Evolutionary conservation across 139 green algal genomes (phyloP).

Genomic region (Micractinium sp.): DNA sequence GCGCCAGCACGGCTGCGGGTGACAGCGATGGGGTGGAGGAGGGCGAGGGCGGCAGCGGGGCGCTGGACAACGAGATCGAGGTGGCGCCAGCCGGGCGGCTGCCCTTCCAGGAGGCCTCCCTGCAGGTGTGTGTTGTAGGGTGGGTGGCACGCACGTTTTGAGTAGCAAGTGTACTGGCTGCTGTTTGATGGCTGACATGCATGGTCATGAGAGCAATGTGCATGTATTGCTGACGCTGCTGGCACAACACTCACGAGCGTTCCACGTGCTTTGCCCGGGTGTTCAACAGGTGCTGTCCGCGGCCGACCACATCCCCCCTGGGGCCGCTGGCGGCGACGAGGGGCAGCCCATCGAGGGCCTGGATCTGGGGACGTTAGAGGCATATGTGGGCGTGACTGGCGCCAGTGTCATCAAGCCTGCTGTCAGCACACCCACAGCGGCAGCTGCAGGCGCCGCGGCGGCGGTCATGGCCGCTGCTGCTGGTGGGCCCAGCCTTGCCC

Average conservation of each 20-base stretch:
- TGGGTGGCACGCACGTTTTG: neutral
- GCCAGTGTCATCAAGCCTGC: constrained; percentile 32
- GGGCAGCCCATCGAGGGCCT: constrained; percentile 40
- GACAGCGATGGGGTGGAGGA: neutral
- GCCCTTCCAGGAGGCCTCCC: constrained; percentile 50
- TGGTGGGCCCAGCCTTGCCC: neutral
- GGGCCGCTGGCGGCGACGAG: constrained; percentile 5
- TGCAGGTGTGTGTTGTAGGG: constrained; percentile 4
- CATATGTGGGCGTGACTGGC: constrained; percentile 44
- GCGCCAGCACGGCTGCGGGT: neutral
- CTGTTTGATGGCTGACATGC: neutral
- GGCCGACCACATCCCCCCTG: neutral
- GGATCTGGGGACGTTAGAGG: constrained; percentile 38
- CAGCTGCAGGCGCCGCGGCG: neutral
- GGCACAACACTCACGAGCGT: too few species aligned
- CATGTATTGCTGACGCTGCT: too few species aligned
- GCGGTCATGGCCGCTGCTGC: neutral
- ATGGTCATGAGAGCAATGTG: too few species aligned
- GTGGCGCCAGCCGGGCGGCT: constrained; percentile 44
- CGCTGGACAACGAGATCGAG: constrained; percentile 24
- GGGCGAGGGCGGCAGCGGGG: neutral
- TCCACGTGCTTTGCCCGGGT: neutral
- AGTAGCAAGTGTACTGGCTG: neutral
- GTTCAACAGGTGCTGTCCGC: constrained; percentile 12
- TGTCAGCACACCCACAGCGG: constrained; percentile 7